Conservation (phyloP, 805 yeast genomes). For the Suhomyces vadensis region DNA sequence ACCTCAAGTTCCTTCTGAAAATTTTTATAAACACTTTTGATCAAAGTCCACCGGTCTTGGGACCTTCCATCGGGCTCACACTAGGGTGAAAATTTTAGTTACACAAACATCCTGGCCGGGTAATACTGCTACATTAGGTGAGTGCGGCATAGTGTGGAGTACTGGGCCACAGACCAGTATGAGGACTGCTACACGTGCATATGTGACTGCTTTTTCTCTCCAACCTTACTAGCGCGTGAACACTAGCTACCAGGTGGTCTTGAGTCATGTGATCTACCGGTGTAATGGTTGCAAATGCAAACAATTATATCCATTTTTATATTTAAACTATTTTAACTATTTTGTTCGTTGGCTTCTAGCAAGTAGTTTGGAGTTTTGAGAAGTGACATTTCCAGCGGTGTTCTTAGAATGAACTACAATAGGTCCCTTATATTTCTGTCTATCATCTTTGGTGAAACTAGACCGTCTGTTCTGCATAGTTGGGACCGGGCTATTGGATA, state of each 20-base stretch:
- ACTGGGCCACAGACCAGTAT: constrained; percentile 3
- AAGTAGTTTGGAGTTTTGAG: constrained; percentile 60
- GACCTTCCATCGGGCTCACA: constrained; percentile 10
- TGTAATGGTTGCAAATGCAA: too few relatives aligned
- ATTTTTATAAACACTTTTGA: constrained; percentile 16
- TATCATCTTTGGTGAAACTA: constrained; percentile 37
- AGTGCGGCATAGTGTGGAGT: constrained; percentile 4
- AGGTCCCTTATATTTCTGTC: constrained; percentile 3
- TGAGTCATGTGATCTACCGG: too few relatives aligned
- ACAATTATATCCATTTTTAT: not conserved
- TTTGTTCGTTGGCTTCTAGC: constrained; percentile 55
- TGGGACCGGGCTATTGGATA: constrained; percentile 29
- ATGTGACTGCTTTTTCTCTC: constrained; percentile 17
- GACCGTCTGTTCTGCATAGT: constrained; percentile 30
- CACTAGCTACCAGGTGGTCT: too few relatives aligned
- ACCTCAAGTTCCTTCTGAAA: constrained; percentile 22
- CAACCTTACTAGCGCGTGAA: too few relatives aligned
- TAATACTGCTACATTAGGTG: not conserved
- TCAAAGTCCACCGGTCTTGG: constrained; percentile 4
- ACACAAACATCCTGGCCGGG: constrained; percentile 12
- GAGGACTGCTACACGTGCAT: constrained; percentile 2
- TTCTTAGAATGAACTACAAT: constrained; percentile 6
- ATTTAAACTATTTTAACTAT: constrained; percentile 14
- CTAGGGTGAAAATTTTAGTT: constrained; percentile 14
- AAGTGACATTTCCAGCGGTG: constrained; percentile 38